Conservation (phyloP, 768 basidiomycete genomes). For the Mycena amicta region DNA sequence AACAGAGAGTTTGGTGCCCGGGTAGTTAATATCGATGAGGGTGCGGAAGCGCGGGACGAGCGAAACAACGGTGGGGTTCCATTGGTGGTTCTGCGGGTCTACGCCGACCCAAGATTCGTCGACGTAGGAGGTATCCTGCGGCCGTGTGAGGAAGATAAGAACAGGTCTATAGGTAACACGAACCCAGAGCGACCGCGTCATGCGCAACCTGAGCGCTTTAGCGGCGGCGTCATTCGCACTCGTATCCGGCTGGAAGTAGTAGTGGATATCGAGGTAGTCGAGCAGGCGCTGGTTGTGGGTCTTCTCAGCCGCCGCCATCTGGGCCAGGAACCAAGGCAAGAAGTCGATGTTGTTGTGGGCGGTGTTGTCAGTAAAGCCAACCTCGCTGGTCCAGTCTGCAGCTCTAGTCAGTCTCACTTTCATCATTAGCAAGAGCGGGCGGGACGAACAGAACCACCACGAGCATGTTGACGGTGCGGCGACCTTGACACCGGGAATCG, state of each 20-base stretch:
- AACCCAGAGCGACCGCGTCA: constrained; percentile 57
- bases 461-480: constrained; percentile 23
- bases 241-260: constrained; percentile 55
- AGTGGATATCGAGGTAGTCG: constrained; percentile 61
- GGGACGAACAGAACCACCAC: constrained; percentile 22
- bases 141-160: too few species aligned
- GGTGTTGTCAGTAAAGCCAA: constrained; percentile 51
- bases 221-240: constrained; percentile 55
- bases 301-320: constrained; percentile 45
- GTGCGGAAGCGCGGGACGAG: constrained; percentile 54
- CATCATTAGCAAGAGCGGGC: not conserved
- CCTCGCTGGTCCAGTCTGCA: constrained; percentile 53
- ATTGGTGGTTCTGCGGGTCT: constrained; percentile 48
- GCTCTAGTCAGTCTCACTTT: not conserved
- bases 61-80: constrained; percentile 43
- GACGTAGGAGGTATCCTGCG: constrained; percentile 50
- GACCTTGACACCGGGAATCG: constrained; percentile 18
- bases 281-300: constrained; percentile 44
- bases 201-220: constrained; percentile 51
- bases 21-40: constrained; percentile 51
- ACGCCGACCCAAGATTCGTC: constrained; percentile 58
- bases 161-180: too few species aligned
- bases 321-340: constrained; percentile 55
- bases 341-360: constrained; percentile 57
- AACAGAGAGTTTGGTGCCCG: constrained; percentile 58